These are phyloP conservation scores for Pichia thaimueangensis DNA, from an alignment of 805 yeast genomes.

Conservation along the genomic window DNA sequence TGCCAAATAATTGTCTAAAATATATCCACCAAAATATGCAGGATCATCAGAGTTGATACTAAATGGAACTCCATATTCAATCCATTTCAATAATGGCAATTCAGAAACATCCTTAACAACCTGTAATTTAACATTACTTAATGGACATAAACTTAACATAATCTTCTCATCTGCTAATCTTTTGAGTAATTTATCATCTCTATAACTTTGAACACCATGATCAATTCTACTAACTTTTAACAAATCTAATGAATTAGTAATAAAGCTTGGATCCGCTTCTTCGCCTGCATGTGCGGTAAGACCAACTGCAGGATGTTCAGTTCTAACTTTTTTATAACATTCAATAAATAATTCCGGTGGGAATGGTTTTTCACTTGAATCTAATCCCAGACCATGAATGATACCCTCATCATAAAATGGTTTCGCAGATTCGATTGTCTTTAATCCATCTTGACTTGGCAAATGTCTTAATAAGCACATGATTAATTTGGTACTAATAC, in stretches of 20 bases:
- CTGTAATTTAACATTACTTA: constrained; percentile 69
- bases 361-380: constrained; percentile 71
- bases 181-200: constrained; percentile 47
- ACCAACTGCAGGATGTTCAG: constrained; percentile 45
- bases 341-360: constrained; percentile 67
- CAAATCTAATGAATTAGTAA: constrained; percentile 49
- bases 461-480: constrained; percentile 80
- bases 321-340: constrained; percentile 47
- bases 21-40: constrained; percentile 81
- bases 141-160: constrained; percentile 68
- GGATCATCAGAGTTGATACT: constrained; percentile 77
- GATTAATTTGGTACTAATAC: constrained; percentile 63
- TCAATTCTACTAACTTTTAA: constrained; percentile 67
- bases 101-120: constrained; percentile 64
- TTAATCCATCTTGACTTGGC: constrained; percentile 52
- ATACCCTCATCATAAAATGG: constrained; percentile 48
- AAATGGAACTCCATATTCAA: constrained; percentile 61
- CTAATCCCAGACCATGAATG: constrained; percentile 75
- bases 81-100: constrained; percentile 55
- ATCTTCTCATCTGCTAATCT: constrained; percentile 50
- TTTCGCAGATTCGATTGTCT: constrained; percentile 48
- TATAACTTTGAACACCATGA: constrained; percentile 66
- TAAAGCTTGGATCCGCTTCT: constrained; percentile 75
- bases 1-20: constrained; percentile 64
- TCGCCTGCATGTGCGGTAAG: constrained; percentile 89